A percentile compares a stretch with the other conserved stretches of the same genome.
Evolutionary conservation across 352 stramenopile species (phyloP).

Genomic region (Phytophthora melonis): DNA sequence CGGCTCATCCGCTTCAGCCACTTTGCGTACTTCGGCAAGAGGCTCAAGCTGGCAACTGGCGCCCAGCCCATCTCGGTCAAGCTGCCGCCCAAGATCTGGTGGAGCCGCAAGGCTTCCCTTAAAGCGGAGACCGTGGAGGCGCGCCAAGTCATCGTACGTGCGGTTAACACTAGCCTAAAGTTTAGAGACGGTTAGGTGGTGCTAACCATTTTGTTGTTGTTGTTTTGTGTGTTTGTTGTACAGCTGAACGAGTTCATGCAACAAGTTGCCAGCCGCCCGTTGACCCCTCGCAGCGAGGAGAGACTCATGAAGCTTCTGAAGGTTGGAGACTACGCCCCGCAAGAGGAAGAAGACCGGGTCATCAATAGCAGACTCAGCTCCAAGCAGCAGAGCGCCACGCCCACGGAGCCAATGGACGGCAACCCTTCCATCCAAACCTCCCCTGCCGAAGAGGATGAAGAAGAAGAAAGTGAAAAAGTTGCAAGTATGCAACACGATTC

Average conservation of each 20-base stretch:
- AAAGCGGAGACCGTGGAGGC: slow-evolving; percentile 68
- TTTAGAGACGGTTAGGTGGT: slow-evolving; percentile 3
- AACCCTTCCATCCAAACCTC: slow-evolving; percentile 25
- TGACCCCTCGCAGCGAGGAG: slow-evolving; percentile 56
- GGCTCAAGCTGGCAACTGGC: slow-evolving; percentile 46
- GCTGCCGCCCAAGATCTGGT: slow-evolving; percentile 67
- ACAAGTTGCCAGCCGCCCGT: slow-evolving; percentile 48
- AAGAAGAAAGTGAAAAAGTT: slow-evolving; percentile 12
- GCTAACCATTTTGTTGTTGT: background rate
- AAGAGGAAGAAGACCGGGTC: slow-evolving; percentile 34
- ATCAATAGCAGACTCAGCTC: slow-evolving; percentile 34
- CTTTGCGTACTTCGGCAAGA: slow-evolving; percentile 62
- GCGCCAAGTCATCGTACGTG: slow-evolving; percentile 69
- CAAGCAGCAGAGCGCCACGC: slow-evolving; percentile 33
- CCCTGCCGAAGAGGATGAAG: slow-evolving; percentile 10
- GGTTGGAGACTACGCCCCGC: slow-evolving; percentile 59
- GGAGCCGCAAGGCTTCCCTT: slow-evolving; percentile 63
- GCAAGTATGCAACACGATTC: slow-evolving; percentile 25
- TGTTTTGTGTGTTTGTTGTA: background rate
- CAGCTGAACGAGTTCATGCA: slow-evolving; percentile 80
- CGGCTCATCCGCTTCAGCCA: slow-evolving; percentile 74
- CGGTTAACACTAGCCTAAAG: slow-evolving; percentile 3
- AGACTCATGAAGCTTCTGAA: slow-evolving; percentile 67
- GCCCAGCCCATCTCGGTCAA: slow-evolving; percentile 29
- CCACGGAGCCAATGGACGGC: slow-evolving; percentile 22